Evolutionary conservation across 1,139 yeast genomes (phyloP), one percentile per base, ranked within the genome.

Genomic region (Ogataea hybrid): DNA sequence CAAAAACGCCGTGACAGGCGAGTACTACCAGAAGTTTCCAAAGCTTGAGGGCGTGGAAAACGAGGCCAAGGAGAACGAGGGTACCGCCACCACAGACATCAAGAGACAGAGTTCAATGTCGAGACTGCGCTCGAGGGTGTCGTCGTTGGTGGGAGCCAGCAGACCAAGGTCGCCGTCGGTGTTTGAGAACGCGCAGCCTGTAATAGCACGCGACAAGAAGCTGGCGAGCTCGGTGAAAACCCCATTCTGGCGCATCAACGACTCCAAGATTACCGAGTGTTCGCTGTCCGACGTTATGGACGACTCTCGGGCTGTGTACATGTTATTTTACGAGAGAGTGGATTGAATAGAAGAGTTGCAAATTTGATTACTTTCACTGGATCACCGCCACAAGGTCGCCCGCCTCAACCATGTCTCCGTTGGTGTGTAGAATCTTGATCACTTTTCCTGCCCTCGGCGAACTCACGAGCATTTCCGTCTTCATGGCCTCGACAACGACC

Each of bases 401-500:
- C 22, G 96, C 88, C 47, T 90, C 97, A 32, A 90, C 95, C 86
- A 90, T 86, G 59, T 90, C 96, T 55, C 97, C 97, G 58, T 87
- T 87, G 49, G 73, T 73, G 63, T 86, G 95, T 48, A 81, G 68
- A 35, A 92, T 72, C 67, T 87, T 86, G 39, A 79, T 67, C 15
- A 92, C 92, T 59, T 77, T 86, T 54, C 97, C 97, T 8, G 68
- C 71, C 39, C 65, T 73, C 3, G 95, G 75, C 14, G 97, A 80
- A 46, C 68, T 71, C 32, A 90, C 95, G 38, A 81, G 77, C 96
- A 92, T 89, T 64, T 92, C 98, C 1, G 98, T 92, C 71, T 92
- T 92, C 97, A 92, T 92, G 41, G 97, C 97, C 64, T 92, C 97
- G 45, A 92, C 87, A 41, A 92, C 88, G 49, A 90, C 77, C 50